phyloP scores from a whole-genome alignment of 192 early-diverging fungal species.

The Backusella parvicylindrica region DNA sequence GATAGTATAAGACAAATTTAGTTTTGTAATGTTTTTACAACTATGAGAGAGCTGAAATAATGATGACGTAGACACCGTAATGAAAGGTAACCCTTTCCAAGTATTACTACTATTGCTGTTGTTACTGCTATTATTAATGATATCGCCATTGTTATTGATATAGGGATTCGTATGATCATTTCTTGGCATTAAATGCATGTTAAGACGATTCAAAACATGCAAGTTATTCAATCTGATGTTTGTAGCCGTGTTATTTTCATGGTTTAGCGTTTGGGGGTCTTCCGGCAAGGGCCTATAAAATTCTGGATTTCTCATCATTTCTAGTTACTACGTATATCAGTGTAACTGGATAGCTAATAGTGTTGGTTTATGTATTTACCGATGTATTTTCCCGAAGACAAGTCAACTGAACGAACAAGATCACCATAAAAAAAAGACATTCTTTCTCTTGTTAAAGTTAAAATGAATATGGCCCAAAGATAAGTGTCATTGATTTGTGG shows the following conservation, averaged over 20 bases:
- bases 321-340: not conserved
- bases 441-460: slow-evolving; percentile 34
- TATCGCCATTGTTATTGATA: not conserved
- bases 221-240: not conserved
- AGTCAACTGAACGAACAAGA: slow-evolving; percentile 39
- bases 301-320: slow-evolving; percentile 6
- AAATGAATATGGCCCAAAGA: slow-evolving; percentile 45
- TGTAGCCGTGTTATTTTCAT: not conserved
- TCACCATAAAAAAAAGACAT: slow-evolving; percentile 30
- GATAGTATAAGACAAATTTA: slow-evolving; percentile 35
- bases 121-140: not conserved
- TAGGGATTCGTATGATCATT: not conserved
- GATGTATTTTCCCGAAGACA: slow-evolving; percentile 32
- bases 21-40: slow-evolving; percentile 32
- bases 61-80: slow-evolving; percentile 44
- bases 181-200: not conserved
- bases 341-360: not conserved
- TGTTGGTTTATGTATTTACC: slow-evolving; percentile 4
- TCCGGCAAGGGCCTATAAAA: not conserved
- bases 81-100: slow-evolving; percentile 12
- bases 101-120: not conserved
- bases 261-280: not conserved
- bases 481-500: slow-evolving; percentile 39
- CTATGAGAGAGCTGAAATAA: slow-evolving; percentile 38
- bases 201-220: not conserved